Percentiles rank a stretch among this genome's conserved stretches.
Conservation (phyloP, 441 rosid genomes). For the Macaranga tanarius region DNA sequence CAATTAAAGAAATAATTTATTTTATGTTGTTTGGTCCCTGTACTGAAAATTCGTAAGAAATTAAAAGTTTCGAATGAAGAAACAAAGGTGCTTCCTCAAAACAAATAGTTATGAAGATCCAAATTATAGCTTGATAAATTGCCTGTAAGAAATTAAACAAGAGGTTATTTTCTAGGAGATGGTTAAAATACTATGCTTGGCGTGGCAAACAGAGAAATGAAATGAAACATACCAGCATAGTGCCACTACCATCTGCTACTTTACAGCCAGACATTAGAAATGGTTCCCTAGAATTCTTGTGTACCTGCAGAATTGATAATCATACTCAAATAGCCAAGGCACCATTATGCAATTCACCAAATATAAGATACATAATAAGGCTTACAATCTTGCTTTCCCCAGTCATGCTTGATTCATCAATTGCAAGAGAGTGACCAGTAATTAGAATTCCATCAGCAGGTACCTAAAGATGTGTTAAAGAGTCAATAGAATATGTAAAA, state of each 20-base stretch:
- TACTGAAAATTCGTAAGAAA: neutral
- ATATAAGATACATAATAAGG: conserved; percentile 7
- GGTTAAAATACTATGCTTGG: neutral
- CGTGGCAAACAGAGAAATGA: neutral
- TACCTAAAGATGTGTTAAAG: conserved; percentile 47
- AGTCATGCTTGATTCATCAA: conserved; percentile 99
- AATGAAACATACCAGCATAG: conserved; percentile 69
- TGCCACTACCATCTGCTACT: conserved; percentile 96
- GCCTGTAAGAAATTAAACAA: neutral
- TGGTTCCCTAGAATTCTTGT: conserved; percentile 65
- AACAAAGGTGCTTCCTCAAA: neutral
- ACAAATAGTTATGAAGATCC: neutral
- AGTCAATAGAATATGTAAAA: conserved; percentile 6
- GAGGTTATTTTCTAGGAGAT: neutral
- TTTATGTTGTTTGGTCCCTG: neutral
- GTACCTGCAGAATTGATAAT: conserved; percentile 49
- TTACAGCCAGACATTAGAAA: conserved; percentile 98
- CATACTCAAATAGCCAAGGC: conserved; percentile 13
- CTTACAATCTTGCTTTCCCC: conserved; percentile 97
- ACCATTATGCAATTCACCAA: conserved; percentile 5
- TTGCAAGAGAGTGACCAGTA: conserved; percentile 73
- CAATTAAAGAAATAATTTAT: no score
- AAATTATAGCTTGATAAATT: neutral
- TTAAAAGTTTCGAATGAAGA: neutral
- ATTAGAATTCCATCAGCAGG: conserved; percentile 95